These are phyloP conservation scores for Echinosophora koreensis DNA, from an alignment of 306 rosid species.

Conservation along the genomic window DNA sequence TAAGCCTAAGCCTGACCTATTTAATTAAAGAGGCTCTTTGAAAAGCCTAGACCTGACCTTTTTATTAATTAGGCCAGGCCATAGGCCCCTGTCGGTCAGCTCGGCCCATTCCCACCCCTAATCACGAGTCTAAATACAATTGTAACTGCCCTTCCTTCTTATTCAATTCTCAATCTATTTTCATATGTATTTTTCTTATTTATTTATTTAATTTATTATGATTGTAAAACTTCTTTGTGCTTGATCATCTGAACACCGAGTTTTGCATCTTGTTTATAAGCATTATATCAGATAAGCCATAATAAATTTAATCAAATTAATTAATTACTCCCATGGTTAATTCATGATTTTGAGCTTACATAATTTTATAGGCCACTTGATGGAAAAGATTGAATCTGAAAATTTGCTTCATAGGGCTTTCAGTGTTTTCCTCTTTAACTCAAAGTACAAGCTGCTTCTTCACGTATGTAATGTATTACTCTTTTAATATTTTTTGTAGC, in stretches of 20 bases:
- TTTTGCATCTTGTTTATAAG: neutral
- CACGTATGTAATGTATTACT: constrained; percentile 64
- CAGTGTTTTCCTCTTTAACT: constrained; percentile 94
- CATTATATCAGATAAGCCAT: neutral
- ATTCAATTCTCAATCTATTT: constrained; percentile 12
- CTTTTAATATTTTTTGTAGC: neutral
- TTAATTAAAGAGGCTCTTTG: too few species aligned
- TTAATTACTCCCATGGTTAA: neutral
- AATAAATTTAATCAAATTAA: neutral
- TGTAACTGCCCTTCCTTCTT: constrained; percentile 61
- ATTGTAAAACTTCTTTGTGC: constrained; percentile 2
- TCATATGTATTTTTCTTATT: neutral
- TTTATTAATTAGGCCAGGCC: too few species aligned
- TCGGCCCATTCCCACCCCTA: too few species aligned
- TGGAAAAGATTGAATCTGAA: constrained; percentile 92
- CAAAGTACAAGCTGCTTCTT: constrained; percentile 90
- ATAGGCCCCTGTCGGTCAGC: too few species aligned
- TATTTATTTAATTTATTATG: neutral
- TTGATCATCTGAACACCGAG: too few species aligned
- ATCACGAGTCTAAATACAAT: constrained; percentile 92
- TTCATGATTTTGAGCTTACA: constrained; percentile 37
- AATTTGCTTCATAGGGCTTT: constrained; percentile 93
- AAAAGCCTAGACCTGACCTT: too few species aligned
- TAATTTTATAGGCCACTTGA: constrained; percentile 80
- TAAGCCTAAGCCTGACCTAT: too few species aligned